phyloP scores from a whole-genome alignment of 1,284 basidiomycete species.

The Omphalotus olearius region DNA sequence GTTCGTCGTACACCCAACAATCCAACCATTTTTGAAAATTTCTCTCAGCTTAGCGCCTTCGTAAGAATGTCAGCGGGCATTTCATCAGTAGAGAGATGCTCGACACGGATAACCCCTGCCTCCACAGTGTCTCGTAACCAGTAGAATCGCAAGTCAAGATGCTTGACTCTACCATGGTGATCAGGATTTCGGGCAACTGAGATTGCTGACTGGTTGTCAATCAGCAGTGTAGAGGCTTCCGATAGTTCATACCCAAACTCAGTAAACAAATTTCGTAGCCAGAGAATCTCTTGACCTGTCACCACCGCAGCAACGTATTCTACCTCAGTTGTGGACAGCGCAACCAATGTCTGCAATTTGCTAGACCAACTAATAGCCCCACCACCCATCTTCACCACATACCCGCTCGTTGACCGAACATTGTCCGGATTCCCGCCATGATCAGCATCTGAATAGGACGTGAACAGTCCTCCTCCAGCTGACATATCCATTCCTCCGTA shows the following conservation, averaged over 20 bases:
- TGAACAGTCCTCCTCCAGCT: constrained; percentile 9
- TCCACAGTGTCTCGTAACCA: constrained; percentile 30
- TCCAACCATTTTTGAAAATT: neutral
- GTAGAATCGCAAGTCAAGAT: constrained; percentile 32
- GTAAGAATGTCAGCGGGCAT: constrained; percentile 28
- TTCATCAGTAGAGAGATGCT: constrained; percentile 16
- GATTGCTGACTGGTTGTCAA: constrained; percentile 8
- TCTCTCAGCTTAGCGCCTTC: constrained; percentile 18
- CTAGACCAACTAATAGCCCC: constrained; percentile 35
- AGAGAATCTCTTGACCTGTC: constrained; percentile 31
- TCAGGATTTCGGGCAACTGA: constrained; percentile 8
- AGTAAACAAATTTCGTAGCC: constrained; percentile 29
- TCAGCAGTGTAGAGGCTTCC: constrained; percentile 21
- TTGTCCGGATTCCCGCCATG: constrained; percentile 21
- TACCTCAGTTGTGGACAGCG: constrained; percentile 37
- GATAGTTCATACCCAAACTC: constrained; percentile 22
- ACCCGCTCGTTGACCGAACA: constrained; percentile 23
- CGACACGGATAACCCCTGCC: constrained; percentile 19
- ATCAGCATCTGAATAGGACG: constrained; percentile 20
- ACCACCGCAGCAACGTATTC: constrained; percentile 35
- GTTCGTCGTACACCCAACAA: too few relatives aligned
- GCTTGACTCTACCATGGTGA: constrained; percentile 28
- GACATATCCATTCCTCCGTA: neutral
- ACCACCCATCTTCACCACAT: constrained; percentile 21
- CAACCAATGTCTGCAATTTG: constrained; percentile 30